A percentile compares a stretch with the other conserved stretches of the same genome.
These are phyloP conservation scores for Posidonia oceanica DNA, from an alignment of 116 monocot species.

Conservation along the genomic window DNA sequence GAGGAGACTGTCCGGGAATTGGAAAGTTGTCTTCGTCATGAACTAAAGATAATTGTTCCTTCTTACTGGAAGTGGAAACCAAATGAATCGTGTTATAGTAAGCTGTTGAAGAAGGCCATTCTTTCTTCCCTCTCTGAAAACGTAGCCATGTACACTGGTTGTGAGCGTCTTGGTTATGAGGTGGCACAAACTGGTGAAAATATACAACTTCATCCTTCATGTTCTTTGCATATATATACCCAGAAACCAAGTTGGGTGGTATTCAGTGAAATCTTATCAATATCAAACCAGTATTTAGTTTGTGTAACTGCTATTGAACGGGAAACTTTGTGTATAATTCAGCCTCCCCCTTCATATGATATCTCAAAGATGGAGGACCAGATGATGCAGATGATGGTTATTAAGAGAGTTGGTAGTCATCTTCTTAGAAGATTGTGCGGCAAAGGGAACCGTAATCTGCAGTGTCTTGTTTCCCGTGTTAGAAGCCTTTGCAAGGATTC, in stretches of 20 bases:
- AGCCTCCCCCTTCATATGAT: constrained; percentile 49
- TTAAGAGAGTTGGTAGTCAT: constrained; percentile 38
- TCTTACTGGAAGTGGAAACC: constrained; percentile 84
- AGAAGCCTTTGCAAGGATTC: constrained; percentile 30
- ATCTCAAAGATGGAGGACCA: constrained; percentile 28
- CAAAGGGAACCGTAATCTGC: constrained; percentile 34
- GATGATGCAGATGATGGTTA: constrained; percentile 42
- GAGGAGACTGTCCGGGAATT: constrained; percentile 64
- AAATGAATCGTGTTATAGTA: constrained; percentile 23
- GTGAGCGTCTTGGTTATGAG: constrained; percentile 69
- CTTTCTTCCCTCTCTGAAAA: constrained; percentile 72
- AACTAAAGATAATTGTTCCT: constrained; percentile 73
- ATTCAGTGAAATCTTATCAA: constrained; percentile 76
- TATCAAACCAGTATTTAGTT: constrained; percentile 60
- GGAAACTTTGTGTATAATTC: constrained; percentile 32
- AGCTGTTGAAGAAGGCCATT: constrained; percentile 55
- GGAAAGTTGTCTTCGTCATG: constrained; percentile 63
- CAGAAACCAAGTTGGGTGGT: constrained; percentile 85
- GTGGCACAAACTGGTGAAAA: constrained; percentile 71
- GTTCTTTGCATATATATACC: constrained; percentile 61
- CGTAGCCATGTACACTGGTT: constrained; percentile 77
- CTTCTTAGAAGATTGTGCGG: constrained; percentile 74
- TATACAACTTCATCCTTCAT: constrained; percentile 80
- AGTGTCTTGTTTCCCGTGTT: constrained; percentile 34
- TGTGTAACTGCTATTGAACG: constrained; percentile 80